Conservation (phyloP, 169 alveolate genomes). For the Plasmodium fragile region DNA sequence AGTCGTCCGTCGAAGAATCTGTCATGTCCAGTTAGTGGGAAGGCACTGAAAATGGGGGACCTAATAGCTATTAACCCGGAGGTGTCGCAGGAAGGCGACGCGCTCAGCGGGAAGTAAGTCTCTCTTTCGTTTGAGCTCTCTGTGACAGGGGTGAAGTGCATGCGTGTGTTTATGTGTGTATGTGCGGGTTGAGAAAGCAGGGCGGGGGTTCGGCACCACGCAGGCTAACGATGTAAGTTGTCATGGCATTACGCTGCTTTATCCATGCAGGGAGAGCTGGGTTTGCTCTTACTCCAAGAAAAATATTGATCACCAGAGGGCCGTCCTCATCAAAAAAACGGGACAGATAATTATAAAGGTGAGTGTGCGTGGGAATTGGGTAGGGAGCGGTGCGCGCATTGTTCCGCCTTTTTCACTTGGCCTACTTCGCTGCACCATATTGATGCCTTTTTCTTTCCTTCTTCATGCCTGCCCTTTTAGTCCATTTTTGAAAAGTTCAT, state of each 20-base stretch:
- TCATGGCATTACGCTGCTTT: background rate
- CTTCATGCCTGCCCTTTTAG: background rate
- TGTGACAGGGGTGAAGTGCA: background rate
- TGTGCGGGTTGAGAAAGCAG: background rate
- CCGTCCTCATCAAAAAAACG: slow-evolving; percentile 78
- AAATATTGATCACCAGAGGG: slow-evolving; percentile 83
- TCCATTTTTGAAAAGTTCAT: slow-evolving; percentile 65
- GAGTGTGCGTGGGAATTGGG: background rate
- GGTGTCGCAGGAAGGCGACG: slow-evolving; percentile 25
- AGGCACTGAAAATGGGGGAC: slow-evolving; percentile 84
- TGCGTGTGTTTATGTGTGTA: background rate
- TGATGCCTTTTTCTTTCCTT: background rate
- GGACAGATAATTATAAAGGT: slow-evolving; percentile 81
- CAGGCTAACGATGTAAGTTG: background rate
- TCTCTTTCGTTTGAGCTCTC: background rate
- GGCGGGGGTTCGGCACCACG: background rate
- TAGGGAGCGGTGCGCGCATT: background rate
- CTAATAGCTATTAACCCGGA: slow-evolving; percentile 87
- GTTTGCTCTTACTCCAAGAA: slow-evolving; percentile 84
- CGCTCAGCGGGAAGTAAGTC: slow-evolving; percentile 37
- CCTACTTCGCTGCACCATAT: background rate
- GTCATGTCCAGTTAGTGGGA: slow-evolving; percentile 87
- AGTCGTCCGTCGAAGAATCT: slow-evolving; percentile 72
- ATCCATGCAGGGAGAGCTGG: slow-evolving; percentile 76
- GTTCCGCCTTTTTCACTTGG: background rate